phyloP scores from a whole-genome alignment of 225 moss, liverwort and hornwort genomes.

The Polytrichum commune region DNA sequence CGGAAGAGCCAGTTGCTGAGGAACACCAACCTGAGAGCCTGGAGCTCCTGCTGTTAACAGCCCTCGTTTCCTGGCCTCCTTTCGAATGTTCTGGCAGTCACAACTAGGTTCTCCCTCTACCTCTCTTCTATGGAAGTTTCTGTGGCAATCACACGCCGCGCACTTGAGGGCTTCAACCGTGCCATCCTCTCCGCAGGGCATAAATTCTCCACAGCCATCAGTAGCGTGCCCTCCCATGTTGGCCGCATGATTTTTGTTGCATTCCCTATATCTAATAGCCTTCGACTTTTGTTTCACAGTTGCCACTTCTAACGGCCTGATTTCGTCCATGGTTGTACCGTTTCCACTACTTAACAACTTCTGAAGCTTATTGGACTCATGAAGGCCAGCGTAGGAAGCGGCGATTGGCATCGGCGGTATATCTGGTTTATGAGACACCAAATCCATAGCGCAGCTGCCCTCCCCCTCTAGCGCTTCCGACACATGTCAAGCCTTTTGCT shows the following conservation, averaged over 20 bases:
- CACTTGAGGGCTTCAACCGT: conserved; percentile 85
- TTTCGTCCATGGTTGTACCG: conserved; percentile 79
- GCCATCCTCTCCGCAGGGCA: conserved; percentile 94
- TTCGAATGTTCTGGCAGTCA: conserved; percentile 72
- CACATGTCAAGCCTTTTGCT: conserved; percentile 63
- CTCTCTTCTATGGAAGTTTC: conserved; percentile 95
- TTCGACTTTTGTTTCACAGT: conserved; percentile 63
- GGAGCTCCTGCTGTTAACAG: conserved; percentile 60
- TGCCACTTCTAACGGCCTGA: conserved; percentile 63
- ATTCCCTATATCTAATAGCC: conserved; percentile 84
- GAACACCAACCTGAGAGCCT: conserved; percentile 44
- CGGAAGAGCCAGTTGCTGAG: conserved; percentile 66
- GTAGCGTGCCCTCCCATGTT: conserved; percentile 89
- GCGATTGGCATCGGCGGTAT: conserved; percentile 97
- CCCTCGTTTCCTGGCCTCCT: conserved; percentile 60
- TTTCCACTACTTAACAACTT: conserved; percentile 71
- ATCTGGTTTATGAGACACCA: conserved; percentile 91
- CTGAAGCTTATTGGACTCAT: conserved; percentile 95
- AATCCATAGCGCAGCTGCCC: conserved; percentile 90
- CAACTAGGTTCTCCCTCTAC: conserved; percentile 84
- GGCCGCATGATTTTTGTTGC: conserved; percentile 97
- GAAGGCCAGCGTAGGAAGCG: conserved; percentile 85
- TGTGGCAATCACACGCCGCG: conserved; percentile 96
- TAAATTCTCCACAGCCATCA: conserved; percentile 99
- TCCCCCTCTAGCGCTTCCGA: conserved; percentile 62